Base-by-base conservation (phyloP, 495 filamentous ascomycete species). In the Venustampulla echinocandica region DNA sequence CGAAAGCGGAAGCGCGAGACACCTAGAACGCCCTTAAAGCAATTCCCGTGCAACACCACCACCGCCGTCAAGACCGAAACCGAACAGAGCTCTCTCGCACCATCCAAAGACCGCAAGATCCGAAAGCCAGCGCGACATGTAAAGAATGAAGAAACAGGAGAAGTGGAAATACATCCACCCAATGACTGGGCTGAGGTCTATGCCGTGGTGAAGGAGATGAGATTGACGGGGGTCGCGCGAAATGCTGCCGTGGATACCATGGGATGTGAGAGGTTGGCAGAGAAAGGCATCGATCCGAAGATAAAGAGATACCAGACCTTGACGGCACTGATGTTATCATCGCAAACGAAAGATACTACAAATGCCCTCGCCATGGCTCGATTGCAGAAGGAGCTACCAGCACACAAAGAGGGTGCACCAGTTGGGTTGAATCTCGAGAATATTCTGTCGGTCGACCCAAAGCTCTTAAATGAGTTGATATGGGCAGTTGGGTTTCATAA, bases 301-400 rank as follows among this genome's bases (percentile, higher is more conserved):
- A 86, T 90, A 59, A 78, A 77, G 50, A 78, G 93, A 1, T 95
- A 93, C 61, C 92, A 99, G 49, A 97, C 87, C 2, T 74, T 99
- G 21, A 76, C 93, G 21, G 80, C 90, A 2, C 69, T 99, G 43
- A 97, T 99, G 93, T 79, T 99, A n/a, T 90, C 84, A 3, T 85
- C 80, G 10, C 92, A 98, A 61, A 98, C 92, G 2, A 96, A 95
- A 59, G 92, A 98, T 64, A 95, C 90, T 0, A 84, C 90, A 34
- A 98, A 83, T 14, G 85, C 90, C 0, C 76, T 80, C 10, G 89
- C 87, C 9, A 94, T 98, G 82, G 69, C 69, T 45, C 74, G 80
- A 3, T 66, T 98, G 44, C 81, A 90, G 48, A 81, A 74, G 0
- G 77, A 87, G 41, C 77, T 97, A 28, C 81, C 75, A 52, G 64